These are phyloP conservation scores for Thozetella sp. DNA, from an alignment of 495 filamentous ascomycete species.

Conservation along the genomic window DNA sequence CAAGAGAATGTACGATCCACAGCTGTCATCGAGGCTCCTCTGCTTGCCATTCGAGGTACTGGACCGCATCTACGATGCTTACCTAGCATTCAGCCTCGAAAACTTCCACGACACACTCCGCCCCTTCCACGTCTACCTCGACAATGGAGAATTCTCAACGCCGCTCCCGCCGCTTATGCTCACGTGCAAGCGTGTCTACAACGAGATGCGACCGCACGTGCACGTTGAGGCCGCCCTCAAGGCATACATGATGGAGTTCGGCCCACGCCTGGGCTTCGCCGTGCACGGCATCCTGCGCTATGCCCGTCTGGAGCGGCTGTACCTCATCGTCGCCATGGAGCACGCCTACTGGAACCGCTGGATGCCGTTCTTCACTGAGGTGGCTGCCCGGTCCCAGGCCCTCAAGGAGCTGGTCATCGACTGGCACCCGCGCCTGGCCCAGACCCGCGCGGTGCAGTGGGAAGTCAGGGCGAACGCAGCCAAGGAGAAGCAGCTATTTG, in stretches of 20 bases:
- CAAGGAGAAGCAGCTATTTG: constrained; percentile 25
- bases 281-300: constrained; percentile 18
- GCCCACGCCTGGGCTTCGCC: constrained; percentile 18
- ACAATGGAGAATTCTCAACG: constrained; percentile 7
- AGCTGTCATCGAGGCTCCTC: constrained; percentile 17
- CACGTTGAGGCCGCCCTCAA: constrained; percentile 19
- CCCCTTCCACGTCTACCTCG: constrained; percentile 19
- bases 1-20: constrained; percentile 1
- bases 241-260: constrained; percentile 14
- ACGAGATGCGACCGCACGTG: constrained; percentile 15
- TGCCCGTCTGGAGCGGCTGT: constrained; percentile 22
- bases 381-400: constrained; percentile 5
- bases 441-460: constrained; percentile 10
- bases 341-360: constrained; percentile 30
- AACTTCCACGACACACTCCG: constrained; percentile 24
- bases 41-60: constrained; percentile 25
- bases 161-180: constrained; percentile 23
- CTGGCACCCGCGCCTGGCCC: constrained; percentile 20
- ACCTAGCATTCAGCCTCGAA: constrained; percentile 17
- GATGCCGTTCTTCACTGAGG: constrained; percentile 18
- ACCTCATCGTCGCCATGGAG: constrained; percentile 18
- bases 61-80: constrained; percentile 26
- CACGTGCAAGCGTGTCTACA: constrained; percentile 18
- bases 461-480: constrained; percentile 12
- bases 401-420: constrained; percentile 19